Base-by-base conservation (phyloP, 441 rosid genomes). In the Geranium incanum region DNA sequence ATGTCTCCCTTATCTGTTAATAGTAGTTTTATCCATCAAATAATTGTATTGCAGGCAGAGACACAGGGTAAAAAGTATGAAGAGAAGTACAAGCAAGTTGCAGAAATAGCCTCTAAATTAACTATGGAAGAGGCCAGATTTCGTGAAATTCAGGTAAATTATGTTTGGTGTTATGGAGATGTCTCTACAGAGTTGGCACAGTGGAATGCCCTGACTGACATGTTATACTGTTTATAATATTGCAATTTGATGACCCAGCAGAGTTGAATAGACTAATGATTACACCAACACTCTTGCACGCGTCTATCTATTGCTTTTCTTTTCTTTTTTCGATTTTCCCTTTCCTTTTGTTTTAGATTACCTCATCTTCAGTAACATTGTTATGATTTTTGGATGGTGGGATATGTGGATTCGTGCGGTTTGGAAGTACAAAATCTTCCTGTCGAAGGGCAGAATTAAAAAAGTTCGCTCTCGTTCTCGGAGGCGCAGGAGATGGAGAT, bases 81-180 rank as follows among this genome's bases (percentile, higher is more conserved):
- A 79, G 99, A 95, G 82, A 95, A 88, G 82, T 92, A 92, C 84
- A 92, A 87, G 84, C 99, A 95, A 86, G 99, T 92, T 69, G 93
- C 97, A 72, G 98, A 90, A 82, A 77, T 90, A 80, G 96, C 97
- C 70, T 92, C 99, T 72, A 92, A 90, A 78, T 84, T 95, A 81
- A 87, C 98, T 15, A 84, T 95, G 72, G 97, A 95, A 79, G 99
- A 95, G 72, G 98, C 99, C 71, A 87, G 85, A 71, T 92, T 90
- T 82, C 96, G 95, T 36, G 99, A 90, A 70, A 81, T 86, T 82
- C 98, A 92, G 92, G 99, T 95, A 76, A 76, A 71, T 55, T 13
- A 37, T 59, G 36, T 75, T 70, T 68, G 13, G 36, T 68, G 55
- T 21, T 65, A 36, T 52, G 60, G 67, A 64, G 64, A 69, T 71